phyloP scores from a whole-genome alignment of 108 stramenopile species.

The Schizochytrium sp. region DNA sequence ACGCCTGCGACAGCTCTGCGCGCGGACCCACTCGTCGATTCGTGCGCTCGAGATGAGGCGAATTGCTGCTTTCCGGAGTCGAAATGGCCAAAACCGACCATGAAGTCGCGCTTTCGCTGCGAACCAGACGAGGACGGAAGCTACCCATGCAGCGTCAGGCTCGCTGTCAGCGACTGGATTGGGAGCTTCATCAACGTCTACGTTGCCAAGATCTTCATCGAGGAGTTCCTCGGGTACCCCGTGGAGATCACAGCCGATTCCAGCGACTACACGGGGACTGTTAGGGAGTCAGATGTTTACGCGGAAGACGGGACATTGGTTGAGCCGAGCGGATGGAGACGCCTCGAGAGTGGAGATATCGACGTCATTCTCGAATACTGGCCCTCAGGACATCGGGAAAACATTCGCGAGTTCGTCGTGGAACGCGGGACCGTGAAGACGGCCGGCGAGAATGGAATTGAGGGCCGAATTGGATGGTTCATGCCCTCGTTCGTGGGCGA shows the following conservation, averaged over 20 bases:
- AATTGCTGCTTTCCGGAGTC: background rate
- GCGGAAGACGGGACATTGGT: background rate
- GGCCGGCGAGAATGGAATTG: background rate
- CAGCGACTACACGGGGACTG: background rate
- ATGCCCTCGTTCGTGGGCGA: background rate
- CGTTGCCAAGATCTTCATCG: constrained; percentile 7
- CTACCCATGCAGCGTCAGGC: background rate
- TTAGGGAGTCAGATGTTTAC: background rate
- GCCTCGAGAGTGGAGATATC: background rate
- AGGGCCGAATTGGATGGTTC: background rate
- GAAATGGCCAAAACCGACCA: background rate
- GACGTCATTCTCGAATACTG: background rate
- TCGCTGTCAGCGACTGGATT: background rate
- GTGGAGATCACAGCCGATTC: background rate
- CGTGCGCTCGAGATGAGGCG: background rate
- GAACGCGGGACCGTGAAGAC: background rate
- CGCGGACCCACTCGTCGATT: background rate
- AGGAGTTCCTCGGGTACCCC: background rate
- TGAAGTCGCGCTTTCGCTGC: background rate
- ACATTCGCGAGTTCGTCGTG: background rate
- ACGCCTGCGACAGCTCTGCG: background rate
- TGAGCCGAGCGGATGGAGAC: background rate
- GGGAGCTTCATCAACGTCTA: background rate
- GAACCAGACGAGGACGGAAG: background rate
- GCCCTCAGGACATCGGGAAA: background rate